Conservation (phyloP, 2,329 filamentous ascomycete species). For the Dothidotthia symphoricarpi region DNA sequence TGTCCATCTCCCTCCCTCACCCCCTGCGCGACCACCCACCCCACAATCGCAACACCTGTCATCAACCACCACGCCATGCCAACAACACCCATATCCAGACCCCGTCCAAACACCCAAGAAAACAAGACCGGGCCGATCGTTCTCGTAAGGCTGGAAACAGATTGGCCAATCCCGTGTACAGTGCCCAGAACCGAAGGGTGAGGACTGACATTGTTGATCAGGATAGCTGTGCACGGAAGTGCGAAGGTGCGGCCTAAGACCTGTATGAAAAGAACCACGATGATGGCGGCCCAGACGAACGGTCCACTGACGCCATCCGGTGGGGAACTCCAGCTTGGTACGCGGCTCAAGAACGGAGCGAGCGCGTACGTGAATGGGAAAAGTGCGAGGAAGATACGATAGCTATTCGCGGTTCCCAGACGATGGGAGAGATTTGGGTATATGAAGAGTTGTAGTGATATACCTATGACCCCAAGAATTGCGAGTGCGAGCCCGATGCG, state of each 20-base stretch:
- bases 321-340: constrained; percentile 42
- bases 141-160: constrained; percentile 57
- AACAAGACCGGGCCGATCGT: constrained; percentile 61
- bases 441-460: constrained; percentile 47
- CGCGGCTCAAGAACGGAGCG: constrained; percentile 45
- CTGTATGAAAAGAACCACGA: constrained; percentile 45
- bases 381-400: constrained; percentile 43
- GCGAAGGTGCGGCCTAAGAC: constrained; percentile 52
- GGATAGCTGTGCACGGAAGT: constrained; percentile 59
- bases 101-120: constrained; percentile 61
- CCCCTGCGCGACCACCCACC: constrained; percentile 53
- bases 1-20: constrained; percentile 63
- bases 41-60: constrained; percentile 51
- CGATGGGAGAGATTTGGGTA: constrained; percentile 46
- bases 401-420: constrained; percentile 45
- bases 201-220: constrained; percentile 49
- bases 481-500: constrained; percentile 50
- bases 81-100: constrained; percentile 57
- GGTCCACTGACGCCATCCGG: constrained; percentile 44
- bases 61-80: constrained; percentile 61
- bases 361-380: constrained; percentile 49
- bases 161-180: constrained; percentile 60
- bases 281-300: constrained; percentile 46
- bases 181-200: constrained; percentile 56
- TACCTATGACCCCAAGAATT: constrained; percentile 50